phyloP scores from a whole-genome alignment of 2,329 filamentous ascomycete species.

The Aaosphaeria pasadenensis region DNA sequence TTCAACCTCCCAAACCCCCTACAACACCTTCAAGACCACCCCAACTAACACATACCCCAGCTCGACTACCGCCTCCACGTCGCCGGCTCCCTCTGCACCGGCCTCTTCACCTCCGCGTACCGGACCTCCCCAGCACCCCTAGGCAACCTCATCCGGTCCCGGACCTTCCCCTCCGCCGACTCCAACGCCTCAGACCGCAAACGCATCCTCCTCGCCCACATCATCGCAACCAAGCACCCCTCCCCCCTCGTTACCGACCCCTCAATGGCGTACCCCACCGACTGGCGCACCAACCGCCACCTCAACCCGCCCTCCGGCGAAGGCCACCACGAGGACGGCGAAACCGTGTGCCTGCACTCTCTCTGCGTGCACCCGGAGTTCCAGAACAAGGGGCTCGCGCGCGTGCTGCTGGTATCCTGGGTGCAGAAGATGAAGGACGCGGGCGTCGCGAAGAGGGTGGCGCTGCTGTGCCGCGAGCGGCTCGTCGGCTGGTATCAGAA shows the following conservation, averaged over 20 bases:
- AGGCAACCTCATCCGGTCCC: constrained; percentile 54
- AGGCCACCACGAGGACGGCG: constrained; percentile 71
- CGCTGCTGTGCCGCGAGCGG: constrained; percentile 73
- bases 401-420: constrained; percentile 71
- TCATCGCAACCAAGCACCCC: constrained; percentile 70
- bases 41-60: constrained; percentile 42
- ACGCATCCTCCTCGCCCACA: constrained; percentile 70
- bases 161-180: constrained; percentile 58
- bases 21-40: background rate
- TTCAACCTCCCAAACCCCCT: background rate
- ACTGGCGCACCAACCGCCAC: constrained; percentile 56
- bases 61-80: constrained; percentile 71
- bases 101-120: constrained; percentile 72
- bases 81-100: constrained; percentile 75
- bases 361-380: constrained; percentile 75
- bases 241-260: constrained; percentile 65
- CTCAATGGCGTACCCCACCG: constrained; percentile 70
- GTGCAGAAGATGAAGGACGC: constrained; percentile 71
- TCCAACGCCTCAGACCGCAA: constrained; percentile 56
- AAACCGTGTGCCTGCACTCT: constrained; percentile 78
- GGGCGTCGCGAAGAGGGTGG: constrained; percentile 67
- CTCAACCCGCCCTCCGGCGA: constrained; percentile 50
- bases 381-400: constrained; percentile 71
- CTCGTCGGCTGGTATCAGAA: constrained; percentile 72
- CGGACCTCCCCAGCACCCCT: constrained; percentile 40